phyloP scores from a whole-genome alignment of 371 early-diverging fungal species.

The Apophysomyces sp. region DNA sequence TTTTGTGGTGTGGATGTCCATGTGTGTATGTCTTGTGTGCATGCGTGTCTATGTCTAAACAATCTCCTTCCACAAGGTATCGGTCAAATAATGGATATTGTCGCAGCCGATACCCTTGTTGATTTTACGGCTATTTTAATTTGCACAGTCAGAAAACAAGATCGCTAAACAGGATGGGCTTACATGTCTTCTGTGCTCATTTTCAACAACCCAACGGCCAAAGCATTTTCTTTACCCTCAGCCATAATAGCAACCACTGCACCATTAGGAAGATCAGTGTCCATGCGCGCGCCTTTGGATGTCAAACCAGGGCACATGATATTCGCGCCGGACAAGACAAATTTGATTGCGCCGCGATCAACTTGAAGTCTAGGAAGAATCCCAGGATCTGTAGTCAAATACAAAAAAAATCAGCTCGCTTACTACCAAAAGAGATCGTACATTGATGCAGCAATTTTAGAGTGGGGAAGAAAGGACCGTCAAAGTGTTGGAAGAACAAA shows the following conservation, averaged over 20 bases:
- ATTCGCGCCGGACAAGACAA: constrained; percentile 93
- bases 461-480: constrained; percentile 89
- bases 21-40: background rate
- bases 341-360: constrained; percentile 97
- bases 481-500: constrained; percentile 93
- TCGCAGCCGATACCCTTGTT: constrained; percentile 95
- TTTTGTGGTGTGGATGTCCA: background rate
- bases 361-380: constrained; percentile 91
- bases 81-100: constrained; percentile 84
- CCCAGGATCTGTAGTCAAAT: constrained; percentile 72
- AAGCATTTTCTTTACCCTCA: constrained; percentile 94
- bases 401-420: background rate
- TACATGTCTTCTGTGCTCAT: constrained; percentile 94
- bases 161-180: constrained; percentile 20
- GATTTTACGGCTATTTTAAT: constrained; percentile 57
- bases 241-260: constrained; percentile 91
- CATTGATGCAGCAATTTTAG: constrained; percentile 90
- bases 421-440: constrained; percentile 31
- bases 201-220: constrained; percentile 86
- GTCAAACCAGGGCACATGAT: constrained; percentile 99
- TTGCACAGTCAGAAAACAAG: background rate
- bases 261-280: constrained; percentile 69
- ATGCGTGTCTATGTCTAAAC: constrained; percentile 11
- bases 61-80: constrained; percentile 82
- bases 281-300: constrained; percentile 87